Conservation (phyloP, 345 rosid species). For the Brassica nigra region DNA sequence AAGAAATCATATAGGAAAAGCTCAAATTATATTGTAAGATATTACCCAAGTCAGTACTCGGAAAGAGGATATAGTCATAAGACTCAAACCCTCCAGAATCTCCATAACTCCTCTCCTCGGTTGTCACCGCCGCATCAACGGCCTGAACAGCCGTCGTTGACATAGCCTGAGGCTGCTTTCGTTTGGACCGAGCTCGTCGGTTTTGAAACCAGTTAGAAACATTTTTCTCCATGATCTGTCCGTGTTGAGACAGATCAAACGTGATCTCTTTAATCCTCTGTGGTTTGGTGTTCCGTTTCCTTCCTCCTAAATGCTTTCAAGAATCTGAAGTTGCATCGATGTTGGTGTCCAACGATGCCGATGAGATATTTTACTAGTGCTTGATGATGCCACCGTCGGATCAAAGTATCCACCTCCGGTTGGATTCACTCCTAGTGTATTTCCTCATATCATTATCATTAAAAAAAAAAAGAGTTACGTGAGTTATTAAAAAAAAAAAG, state of each 20-base stretch:
- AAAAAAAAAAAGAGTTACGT: background rate
- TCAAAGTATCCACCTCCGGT: constrained; percentile 42
- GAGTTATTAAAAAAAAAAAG: background rate
- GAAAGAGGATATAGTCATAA: constrained; percentile 40
- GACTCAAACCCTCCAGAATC: constrained; percentile 37
- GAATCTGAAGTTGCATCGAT: constrained; percentile 55
- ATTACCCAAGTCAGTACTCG: constrained; percentile 46
- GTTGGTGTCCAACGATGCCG: constrained; percentile 85
- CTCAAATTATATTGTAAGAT: too few relatives aligned
- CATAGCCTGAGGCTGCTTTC: constrained; percentile 44
- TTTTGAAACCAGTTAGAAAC: constrained; percentile 86
- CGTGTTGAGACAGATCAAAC: constrained; percentile 53
- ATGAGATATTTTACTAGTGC: constrained; percentile 47
- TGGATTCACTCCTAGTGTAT: constrained; percentile 44
- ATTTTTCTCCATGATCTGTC: constrained; percentile 66
- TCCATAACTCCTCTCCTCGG: constrained; percentile 40
- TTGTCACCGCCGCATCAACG: constrained; percentile 33
- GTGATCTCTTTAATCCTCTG: constrained; percentile 63
- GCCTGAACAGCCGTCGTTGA: constrained; percentile 10
- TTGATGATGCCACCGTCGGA: constrained; percentile 44
- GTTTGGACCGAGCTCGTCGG: constrained; percentile 70
- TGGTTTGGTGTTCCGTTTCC: constrained; percentile 59
- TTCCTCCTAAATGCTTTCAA: constrained; percentile 57
- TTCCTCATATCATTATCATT: background rate
- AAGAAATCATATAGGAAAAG: background rate